Base-by-base conservation (phyloP, 2,329 filamentous ascomycete species). In the Xylaria sp. region DNA sequence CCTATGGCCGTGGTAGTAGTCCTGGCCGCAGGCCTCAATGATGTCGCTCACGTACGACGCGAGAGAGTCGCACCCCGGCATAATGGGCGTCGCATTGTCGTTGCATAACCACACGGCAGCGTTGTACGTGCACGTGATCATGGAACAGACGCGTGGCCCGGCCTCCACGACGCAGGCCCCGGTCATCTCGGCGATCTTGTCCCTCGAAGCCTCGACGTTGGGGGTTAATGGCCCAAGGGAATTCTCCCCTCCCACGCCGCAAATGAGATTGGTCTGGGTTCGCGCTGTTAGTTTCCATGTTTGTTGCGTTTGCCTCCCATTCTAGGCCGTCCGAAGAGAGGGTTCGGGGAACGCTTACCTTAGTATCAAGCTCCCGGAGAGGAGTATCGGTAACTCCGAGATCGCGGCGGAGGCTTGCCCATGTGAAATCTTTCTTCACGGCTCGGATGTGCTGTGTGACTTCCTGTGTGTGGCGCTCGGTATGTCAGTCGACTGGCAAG, bases 61-160 rank as follows among this genome's bases (percentile, higher is more conserved):
- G 13, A 67, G 47, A 37, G 52, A 41, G 37, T 11, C 29, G 54
- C 63, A 62, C 23, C 8, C 1, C 2, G 27, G 58, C 17, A 37
- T 17, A 17, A 66, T 47, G 2, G 17, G 10, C 23, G 1, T 0
- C 1, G 17, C 4, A 7, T 57, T 65, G 54, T 67, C 67, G 54
- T 68, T 68, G 51, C 65, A 67, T 19, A 69, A 40, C 61, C 61
- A 69, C 8, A 67, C 53, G 1, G 44, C 64, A 1, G 63, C 60
- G 11, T 62, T 27, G 9, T 51, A 8, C 13, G 48, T 51, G 29
- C 67, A 67, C 11, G 38, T 40, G 31, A 65, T 19, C 1, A 43
- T 52, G 2, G 43, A 15, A 40, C 65, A 69, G 3, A 38, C 44
- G 15, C 47, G 15, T 15, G 63, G 63, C 1, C 58, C 63, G 8